phyloP scores from a whole-genome alignment of 768 basidiomycete genomes.

The Hortiboletus flavorubellus region DNA sequence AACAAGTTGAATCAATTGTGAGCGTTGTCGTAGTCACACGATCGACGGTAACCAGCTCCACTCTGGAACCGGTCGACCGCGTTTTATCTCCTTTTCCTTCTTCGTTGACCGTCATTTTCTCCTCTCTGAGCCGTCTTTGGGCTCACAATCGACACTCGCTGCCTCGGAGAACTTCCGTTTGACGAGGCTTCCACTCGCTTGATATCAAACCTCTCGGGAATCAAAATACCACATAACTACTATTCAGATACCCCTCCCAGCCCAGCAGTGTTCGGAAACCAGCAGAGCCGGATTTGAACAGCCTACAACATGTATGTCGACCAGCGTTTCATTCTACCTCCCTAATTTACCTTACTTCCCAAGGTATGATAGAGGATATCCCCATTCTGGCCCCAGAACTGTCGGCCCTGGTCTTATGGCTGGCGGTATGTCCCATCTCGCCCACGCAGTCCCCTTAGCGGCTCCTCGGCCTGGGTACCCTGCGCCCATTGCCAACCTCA shows the following conservation, averaged over 20 bases:
- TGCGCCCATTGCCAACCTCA: constrained; percentile 63
- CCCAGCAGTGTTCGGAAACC: constrained; percentile 37
- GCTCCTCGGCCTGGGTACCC: constrained; percentile 75
- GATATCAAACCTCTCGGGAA: constrained; percentile 8
- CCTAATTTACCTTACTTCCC: constrained; percentile 1
- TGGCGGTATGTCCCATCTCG: constrained; percentile 30
- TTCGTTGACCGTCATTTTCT: constrained; percentile 2
- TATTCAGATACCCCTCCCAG: constrained; percentile 32
- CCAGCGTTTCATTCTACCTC: constrained; percentile 5
- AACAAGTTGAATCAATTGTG: constrained; percentile 4
- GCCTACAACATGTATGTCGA: constrained; percentile 65
- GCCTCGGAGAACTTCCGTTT: constrained; percentile 19
- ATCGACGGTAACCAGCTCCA: constrained; percentile 18
- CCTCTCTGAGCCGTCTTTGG: constrained; percentile 4
- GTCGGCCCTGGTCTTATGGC: constrained; percentile 49
- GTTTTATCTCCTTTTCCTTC: not conserved
- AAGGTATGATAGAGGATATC: constrained; percentile 60
- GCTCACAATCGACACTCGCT: constrained; percentile 16
- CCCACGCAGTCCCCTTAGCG: constrained; percentile 46
- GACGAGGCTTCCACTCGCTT: constrained; percentile 32
- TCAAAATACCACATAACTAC: constrained; percentile 1
- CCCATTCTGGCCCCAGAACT: constrained; percentile 53
- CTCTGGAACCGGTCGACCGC: not conserved
- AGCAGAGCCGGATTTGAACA: constrained; percentile 49
- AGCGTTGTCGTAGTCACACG: constrained; percentile 14